Conservation (phyloP, 148 eudicot species). For the Amaranthus palmeri region DNA sequence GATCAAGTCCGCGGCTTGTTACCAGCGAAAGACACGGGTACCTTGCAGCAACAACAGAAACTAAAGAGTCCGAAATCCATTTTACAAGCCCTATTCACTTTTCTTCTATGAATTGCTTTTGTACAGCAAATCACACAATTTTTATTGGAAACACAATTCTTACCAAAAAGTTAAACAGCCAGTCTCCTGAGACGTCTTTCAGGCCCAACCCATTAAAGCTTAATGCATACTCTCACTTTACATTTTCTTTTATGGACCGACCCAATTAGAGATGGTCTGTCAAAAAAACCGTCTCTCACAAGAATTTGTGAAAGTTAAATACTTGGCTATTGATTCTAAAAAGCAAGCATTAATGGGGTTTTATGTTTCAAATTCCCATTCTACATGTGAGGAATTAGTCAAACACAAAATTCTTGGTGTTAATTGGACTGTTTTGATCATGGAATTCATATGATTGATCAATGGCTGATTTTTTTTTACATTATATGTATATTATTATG, state of each 20-base stretch:
- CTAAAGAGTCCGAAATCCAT: conserved; percentile 63
- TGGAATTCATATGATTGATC: conserved; percentile 22
- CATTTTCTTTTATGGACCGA: too few species aligned
- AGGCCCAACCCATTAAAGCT: too few species aligned
- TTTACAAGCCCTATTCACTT: conserved; percentile 67
- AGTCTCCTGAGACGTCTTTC: neutral
- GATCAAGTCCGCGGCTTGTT: conserved; percentile 30
- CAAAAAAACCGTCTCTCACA: neutral
- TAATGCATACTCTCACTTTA: too few species aligned
- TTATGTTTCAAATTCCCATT: neutral
- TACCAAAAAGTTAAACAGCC: neutral
- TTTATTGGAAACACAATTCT: conserved; percentile 2
- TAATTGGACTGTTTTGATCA: conserved; percentile 10
- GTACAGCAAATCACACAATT: conserved; percentile 25
- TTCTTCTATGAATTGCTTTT: conserved; percentile 49
- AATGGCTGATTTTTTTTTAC: neutral
- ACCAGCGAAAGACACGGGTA: conserved; percentile 29
- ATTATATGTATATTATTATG: neutral
- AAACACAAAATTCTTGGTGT: conserved; percentile 5
- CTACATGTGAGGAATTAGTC: neutral
- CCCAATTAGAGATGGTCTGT: too few species aligned
- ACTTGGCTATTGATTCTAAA: neutral
- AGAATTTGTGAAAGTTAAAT: neutral
- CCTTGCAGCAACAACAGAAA: conserved; percentile 18
- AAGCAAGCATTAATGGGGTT: neutral